A percentile compares a stretch with the other conserved stretches of the same genome.
Conservation (phyloP, 1,284 basidiomycete genomes). For the Cystobasidiaceae sp. region DNA sequence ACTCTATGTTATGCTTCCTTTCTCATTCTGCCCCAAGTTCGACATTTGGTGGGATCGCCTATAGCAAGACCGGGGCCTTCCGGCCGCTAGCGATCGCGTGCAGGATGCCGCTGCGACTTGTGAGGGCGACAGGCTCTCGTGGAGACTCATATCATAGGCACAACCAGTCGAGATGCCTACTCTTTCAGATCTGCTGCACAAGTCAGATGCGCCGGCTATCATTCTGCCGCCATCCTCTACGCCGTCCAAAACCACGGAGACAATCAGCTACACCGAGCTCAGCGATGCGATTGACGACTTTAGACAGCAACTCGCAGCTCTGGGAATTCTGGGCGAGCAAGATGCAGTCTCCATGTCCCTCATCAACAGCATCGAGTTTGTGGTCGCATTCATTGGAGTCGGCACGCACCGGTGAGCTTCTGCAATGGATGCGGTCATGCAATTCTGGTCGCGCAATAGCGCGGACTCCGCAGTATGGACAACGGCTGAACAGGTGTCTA, state of each 20-base stretch:
- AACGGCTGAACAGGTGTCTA: background rate
- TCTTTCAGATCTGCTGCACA: constrained; percentile 15
- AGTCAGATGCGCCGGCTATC: constrained; percentile 20
- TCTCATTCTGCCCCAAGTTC: no score
- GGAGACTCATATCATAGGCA: no score
- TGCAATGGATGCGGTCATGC: background rate
- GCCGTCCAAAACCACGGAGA: background rate
- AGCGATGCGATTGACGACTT: constrained; percentile 55
- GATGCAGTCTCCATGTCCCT: constrained; percentile 46
- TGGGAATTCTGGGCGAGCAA: constrained; percentile 33
- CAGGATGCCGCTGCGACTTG: no score
- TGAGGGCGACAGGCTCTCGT: no score
- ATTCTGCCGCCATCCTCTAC: constrained; percentile 26
- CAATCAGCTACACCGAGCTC: constrained; percentile 34
- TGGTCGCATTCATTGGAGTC: constrained; percentile 47
- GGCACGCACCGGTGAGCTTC: constrained; percentile 40
- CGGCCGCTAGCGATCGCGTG: background rate
- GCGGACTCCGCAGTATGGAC: background rate
- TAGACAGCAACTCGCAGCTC: constrained; percentile 25
- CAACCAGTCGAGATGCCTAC: constrained; percentile 21
- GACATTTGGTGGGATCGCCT: no score
- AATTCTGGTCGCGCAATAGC: background rate
- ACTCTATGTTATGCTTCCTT: no score
- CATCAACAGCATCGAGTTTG: constrained; percentile 48
- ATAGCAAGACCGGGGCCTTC: no score